Base-by-base conservation (phyloP, 768 basidiomycete species). In the Dendrothele bispora region DNA sequence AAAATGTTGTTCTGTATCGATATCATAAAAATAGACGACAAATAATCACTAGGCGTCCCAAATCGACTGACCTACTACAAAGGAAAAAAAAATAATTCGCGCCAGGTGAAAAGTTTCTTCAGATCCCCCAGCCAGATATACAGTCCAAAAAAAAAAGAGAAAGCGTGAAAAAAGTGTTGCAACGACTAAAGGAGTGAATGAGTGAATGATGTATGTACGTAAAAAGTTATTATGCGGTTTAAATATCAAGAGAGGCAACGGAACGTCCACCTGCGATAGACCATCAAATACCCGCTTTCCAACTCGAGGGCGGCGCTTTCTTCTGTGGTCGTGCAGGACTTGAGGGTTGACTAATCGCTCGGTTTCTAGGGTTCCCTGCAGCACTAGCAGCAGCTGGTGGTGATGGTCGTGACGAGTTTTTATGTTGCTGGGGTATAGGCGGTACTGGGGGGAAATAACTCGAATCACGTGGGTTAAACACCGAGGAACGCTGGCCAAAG, bases 271-370 rank as follows among this genome's bases (percentile, higher is more conserved):
- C 10, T 32, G 10, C 30, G n/a, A 10, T 32, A 14, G 22, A 17
- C 32, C 29, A 44, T 36, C 26, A 4, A 39, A 17, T 36, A 18
- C 38, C 32, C 36, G 71, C 58, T 62, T 78, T 82, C 83, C 83
- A 85, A 53, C 83, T 84, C 28, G 83, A 84, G 11, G 83, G 82
- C 7, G 83, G 82, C 2, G 73, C 67, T n/a, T 38, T 46, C 8
- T 36, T 67, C 66, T 38, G 59, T 70, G 3, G 54, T 26, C 60
- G 59, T 30, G 48, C 51, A 40, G 66, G 65, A 44, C 50, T 70
- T 10, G 72, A 67, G 51, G 78, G 77, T 55, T 72, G 72, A 59
- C 78, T 80, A 10, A 70, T 58, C 25, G 77, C 74, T 53, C 77
- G 34, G 14, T 37, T 30, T 30, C 48, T 43, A 12, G 48, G 34